Conservation (phyloP, 768 basidiomycete species). For the Termitomyces sp. region DNA sequence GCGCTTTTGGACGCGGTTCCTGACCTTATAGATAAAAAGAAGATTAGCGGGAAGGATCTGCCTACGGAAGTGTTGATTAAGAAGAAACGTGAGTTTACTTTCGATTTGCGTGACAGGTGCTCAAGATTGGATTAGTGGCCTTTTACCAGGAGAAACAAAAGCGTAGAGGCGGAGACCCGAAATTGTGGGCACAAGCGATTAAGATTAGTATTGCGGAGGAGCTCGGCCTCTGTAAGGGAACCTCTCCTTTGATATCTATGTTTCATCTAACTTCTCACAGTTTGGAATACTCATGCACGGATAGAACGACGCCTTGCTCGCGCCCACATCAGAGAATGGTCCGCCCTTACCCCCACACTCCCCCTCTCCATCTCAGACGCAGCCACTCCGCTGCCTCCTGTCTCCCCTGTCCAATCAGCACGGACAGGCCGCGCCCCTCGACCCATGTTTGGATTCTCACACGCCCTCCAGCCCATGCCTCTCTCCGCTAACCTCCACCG, state of each 20-base stretch:
- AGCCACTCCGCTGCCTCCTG: slow-evolving; percentile 4
- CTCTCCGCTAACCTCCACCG: not conserved
- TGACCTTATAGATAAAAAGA: slow-evolving; percentile 51
- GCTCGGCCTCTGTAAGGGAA: slow-evolving; percentile 60
- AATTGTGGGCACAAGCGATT: slow-evolving; percentile 48
- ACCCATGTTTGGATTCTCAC: slow-evolving; percentile 11
- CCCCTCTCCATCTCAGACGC: slow-evolving; percentile 6
- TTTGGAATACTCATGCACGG: slow-evolving; percentile 79
- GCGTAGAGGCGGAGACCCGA: slow-evolving; percentile 48
- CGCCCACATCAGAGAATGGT: slow-evolving; percentile 55
- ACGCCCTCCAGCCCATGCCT: slow-evolving; percentile 12
- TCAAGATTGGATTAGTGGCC: slow-evolving; percentile 40
- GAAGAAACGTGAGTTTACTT: slow-evolving; percentile 56
- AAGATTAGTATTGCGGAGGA: slow-evolving; percentile 74
- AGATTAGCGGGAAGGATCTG: slow-evolving; percentile 61
- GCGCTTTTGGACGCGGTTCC: slow-evolving; percentile 61
- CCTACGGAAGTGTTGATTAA: slow-evolving; percentile 77
- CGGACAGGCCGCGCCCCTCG: not conserved
- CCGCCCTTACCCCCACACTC: slow-evolving; percentile 40
- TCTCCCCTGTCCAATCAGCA: slow-evolving; percentile 1
- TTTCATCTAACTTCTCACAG: slow-evolving; percentile 26
- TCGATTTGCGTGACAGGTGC: not conserved
- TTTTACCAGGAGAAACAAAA: slow-evolving; percentile 72
- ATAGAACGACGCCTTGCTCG: slow-evolving; percentile 49
- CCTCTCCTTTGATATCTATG: not conserved